These are phyloP conservation scores for Pseudocercospora fijiensis DNA, from an alignment of 2,329 filamentous ascomycete genomes.

Conservation along the genomic window DNA sequence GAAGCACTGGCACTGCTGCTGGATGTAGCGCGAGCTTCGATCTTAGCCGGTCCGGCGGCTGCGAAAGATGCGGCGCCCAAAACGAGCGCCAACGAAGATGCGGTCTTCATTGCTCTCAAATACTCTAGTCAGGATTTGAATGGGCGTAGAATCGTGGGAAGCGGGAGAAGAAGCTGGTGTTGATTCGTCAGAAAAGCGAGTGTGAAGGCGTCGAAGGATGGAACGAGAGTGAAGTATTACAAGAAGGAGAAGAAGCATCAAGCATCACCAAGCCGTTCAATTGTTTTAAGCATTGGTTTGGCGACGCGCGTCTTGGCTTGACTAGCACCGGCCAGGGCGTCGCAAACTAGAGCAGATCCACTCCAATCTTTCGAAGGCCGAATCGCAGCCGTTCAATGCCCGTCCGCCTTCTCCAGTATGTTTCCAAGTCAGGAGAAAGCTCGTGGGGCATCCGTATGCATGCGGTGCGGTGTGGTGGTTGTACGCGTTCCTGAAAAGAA, in stretches of 20 bases:
- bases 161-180: not conserved
- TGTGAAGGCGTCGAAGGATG: not conserved
- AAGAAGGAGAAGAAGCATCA: slow-evolving; percentile 7
- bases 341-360: slow-evolving; percentile 3
- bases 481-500: not conserved
- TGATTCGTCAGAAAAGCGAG: slow-evolving; percentile 5
- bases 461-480: not conserved
- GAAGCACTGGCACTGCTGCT: slow-evolving; percentile 29
- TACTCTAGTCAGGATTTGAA: not conserved
- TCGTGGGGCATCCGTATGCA: not conserved
- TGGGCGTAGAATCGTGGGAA: not conserved
- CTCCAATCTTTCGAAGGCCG: not conserved
- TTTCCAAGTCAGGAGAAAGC: not conserved
- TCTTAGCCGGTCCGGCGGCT: slow-evolving; percentile 42
- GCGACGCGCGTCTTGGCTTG: slow-evolving; percentile 8
- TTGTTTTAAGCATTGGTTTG: slow-evolving; percentile 9
- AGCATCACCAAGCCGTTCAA: slow-evolving; percentile 13
- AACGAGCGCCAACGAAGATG: slow-evolving; percentile 35
- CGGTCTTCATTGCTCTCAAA: slow-evolving; percentile 13
- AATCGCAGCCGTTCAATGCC: not conserved
- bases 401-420: not conserved
- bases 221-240: slow-evolving; percentile 8
- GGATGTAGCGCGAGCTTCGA: slow-evolving; percentile 32
- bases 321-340: not conserved
- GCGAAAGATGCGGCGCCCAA: slow-evolving; percentile 47